Conservation (phyloP, 768 basidiomycete genomes). For the Pholiota conissans region DNA sequence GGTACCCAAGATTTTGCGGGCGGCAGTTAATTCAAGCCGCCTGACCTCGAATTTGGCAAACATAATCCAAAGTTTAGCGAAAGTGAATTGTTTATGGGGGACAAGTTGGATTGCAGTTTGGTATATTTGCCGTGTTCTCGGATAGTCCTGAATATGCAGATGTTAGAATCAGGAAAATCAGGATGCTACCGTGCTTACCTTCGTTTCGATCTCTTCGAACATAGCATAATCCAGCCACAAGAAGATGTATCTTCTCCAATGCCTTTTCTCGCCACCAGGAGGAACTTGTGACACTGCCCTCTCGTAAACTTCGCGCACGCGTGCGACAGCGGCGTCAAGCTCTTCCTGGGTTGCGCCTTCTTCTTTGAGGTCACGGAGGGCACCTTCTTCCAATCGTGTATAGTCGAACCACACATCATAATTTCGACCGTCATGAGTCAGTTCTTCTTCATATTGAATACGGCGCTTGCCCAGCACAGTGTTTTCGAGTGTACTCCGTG, state of each 20-base stretch:
- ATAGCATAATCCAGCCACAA: slow-evolving; percentile 94
- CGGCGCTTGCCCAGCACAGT: slow-evolving; percentile 97
- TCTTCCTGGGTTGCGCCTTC: slow-evolving; percentile 76
- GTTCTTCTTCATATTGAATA: slow-evolving; percentile 97
- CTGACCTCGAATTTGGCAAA: slow-evolving; percentile 93
- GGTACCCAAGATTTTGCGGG: slow-evolving; percentile 85
- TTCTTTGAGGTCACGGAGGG: slow-evolving; percentile 70
- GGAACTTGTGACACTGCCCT: slow-evolving; percentile 94
- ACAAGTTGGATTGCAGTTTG: slow-evolving; percentile 86
- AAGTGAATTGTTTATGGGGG: slow-evolving; percentile 96
- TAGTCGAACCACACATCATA: slow-evolving; percentile 99
- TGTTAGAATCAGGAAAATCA: neutral
- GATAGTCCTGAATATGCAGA: slow-evolving; percentile 60
- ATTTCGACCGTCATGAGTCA: slow-evolving; percentile 87
- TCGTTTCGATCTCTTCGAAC: slow-evolving; percentile 95
- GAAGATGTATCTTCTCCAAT: slow-evolving; percentile 90
- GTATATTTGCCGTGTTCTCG: slow-evolving; percentile 87
- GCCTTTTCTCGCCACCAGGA: slow-evolving; percentile 89
- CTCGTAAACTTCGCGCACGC: slow-evolving; percentile 94
- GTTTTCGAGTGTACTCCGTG: slow-evolving; percentile 81
- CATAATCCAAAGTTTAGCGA: slow-evolving; percentile 94
- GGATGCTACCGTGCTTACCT: slow-evolving; percentile 47
- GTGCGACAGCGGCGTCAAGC: slow-evolving; percentile 54
- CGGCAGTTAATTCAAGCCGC: slow-evolving; percentile 75
- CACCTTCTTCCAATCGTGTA: slow-evolving; percentile 88